Conservation (phyloP, 495 filamentous ascomycete species). For the Melanomma pulvis-pyrius region DNA sequence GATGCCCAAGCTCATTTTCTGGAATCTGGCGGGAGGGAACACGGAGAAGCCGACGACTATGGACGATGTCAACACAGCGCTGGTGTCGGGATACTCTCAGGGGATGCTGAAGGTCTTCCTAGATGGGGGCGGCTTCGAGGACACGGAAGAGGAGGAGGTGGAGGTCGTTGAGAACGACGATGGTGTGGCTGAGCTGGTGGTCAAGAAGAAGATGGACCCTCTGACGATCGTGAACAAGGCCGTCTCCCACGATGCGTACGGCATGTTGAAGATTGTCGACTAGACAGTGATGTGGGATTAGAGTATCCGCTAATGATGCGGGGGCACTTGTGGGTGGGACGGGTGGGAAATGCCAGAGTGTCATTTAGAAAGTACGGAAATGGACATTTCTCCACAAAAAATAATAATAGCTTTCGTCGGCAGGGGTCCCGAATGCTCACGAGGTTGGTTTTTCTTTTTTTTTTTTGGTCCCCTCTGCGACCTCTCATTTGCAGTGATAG, state of each 20-base stretch:
- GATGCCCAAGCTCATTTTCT: slow-evolving; percentile 55
- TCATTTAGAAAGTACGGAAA: no score
- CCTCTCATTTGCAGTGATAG: no score
- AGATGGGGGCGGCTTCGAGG: slow-evolving; percentile 48
- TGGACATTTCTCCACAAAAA: no score
- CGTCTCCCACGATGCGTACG: slow-evolving; percentile 48
- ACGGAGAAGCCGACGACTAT: slow-evolving; percentile 49
- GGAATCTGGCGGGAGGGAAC: slow-evolving; percentile 52
- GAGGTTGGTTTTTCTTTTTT: no score
- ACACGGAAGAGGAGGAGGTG: slow-evolving; percentile 44
- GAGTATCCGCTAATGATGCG: no score
- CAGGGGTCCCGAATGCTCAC: no score
- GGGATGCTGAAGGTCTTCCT: slow-evolving; percentile 55
- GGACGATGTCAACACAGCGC: slow-evolving; percentile 43
- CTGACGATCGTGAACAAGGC: slow-evolving; percentile 48
- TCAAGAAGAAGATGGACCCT: slow-evolving; percentile 45
- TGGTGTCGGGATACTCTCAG: slow-evolving; percentile 54
- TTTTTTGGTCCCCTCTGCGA: no score
- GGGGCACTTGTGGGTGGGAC: no score
- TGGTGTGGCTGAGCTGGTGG: slow-evolving; percentile 35
- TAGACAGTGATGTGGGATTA: no score
- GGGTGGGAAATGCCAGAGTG: no score
- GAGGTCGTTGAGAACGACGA: slow-evolving; percentile 35
- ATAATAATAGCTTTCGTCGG: no score
- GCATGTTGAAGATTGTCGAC: slow-evolving; percentile 52